Evolutionary conservation across 257 asterid species (phyloP), one percentile per base, ranked within the genome.

Genomic region (Gardenia jasminoides): DNA sequence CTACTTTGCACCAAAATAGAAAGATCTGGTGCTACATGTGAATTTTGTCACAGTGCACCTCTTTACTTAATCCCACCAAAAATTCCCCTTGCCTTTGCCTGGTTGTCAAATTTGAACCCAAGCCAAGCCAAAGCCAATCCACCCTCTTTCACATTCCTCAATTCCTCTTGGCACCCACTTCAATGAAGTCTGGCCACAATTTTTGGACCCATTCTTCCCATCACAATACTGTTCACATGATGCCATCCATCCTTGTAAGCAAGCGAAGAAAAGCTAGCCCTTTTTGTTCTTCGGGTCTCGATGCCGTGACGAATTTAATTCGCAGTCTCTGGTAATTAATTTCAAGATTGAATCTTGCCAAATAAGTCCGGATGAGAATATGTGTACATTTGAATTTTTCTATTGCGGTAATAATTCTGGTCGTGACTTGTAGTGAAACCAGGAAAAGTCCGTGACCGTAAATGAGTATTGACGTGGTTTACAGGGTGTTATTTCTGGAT

Each of bases 1-100:
- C 61, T 62, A 52, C 70, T 61, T 20, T 76, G 19, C 76, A 67
- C 26, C 73, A 43, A 66, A 66, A 30, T 72, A 30, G 82, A 76
- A 71, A 80, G 47, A n/a, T n/a, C n/a, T 56, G 48, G 64, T 36
- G 77, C 67, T 9, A 43, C 4, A 76, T 77, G 80, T 80, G 84
- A 80, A 67, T 26, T 80, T 66, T 76, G 74, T 77, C 82, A 79
- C 24, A 70, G 8, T 68, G 74, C 59, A 20, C 36, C n/a, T 10
- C 2, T 20, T 50, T 30, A 72, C 26, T 17, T 72, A 28, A 50
- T 72, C 59, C 64, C 46, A 50, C 59, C n/a, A 50, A 30, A 47
- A 16, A 36, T 30, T 48, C 11, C 62, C 65, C 13, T 72, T 48
- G 80, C 80, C 66, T 13, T 47, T n/a, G 41, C 41, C 4, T 31